Base-by-base conservation (phyloP, 2,329 filamentous ascomycete genomes). In the Trichoderma sp. region DNA sequence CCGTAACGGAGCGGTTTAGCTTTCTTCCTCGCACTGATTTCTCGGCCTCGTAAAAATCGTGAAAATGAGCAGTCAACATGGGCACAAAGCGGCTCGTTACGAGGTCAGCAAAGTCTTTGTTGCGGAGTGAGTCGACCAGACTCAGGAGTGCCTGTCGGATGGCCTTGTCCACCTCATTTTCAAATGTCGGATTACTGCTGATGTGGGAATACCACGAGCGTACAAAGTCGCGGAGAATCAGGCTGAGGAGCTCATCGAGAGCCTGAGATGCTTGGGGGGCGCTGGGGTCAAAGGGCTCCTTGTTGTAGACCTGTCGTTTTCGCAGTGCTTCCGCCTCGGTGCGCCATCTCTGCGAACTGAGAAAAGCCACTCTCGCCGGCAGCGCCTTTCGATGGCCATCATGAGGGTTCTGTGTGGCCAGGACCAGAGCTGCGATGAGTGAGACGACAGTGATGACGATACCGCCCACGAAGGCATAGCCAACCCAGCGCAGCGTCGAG, bases 41-140 rank as follows among this genome's bases (percentile, higher is more conserved):
- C 82, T 99, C 96, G 0, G 96, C 96, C 72, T 96, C 90, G 78
- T 94, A 93, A 74, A 97, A 97, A 73, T 97, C 93, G 73, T 88
- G 92, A 75, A 99, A 88, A 79, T 99, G 96, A 11, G 88, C 86
- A 35, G 95, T 98, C 73, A 99, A 79, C 70, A 98, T 89, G 14
- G 96, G 96, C 49, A 97, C 90, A 58, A 98, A 86, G 47, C 91
- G 89, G 71, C 91, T 92, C 21, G 95, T 94, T 57, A 92, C 84
- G 57, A 95, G 84, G 75, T 96, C 94, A 61, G 96, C 92, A 72
- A 97, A 81, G 80, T 99, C 96, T 73, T 94, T 86, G 47, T 88
- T 86, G 70, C 90, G 83, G 53, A 97, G 81, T 71, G 91, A 88
- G 75, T 94, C 91, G 70, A 89, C 87, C 71, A 98, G 82, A 74